Evolutionary conservation across 371 early-diverging fungal species (phyloP), one percentile per base, ranked within the genome.

Genomic region (Rhizomucor miehei): DNA sequence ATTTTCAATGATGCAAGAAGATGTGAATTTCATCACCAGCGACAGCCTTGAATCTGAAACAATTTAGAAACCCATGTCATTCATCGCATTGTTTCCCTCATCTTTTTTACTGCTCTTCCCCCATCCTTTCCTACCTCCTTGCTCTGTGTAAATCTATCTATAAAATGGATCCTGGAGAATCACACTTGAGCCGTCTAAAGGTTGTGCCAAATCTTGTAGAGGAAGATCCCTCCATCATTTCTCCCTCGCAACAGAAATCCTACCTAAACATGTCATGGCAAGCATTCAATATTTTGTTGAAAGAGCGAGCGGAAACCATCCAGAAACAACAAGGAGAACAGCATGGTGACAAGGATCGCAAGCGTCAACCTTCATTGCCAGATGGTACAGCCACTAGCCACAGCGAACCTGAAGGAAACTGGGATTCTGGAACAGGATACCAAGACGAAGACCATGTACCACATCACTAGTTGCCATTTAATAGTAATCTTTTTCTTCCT

Each of bases 151-250:
- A 5, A 29, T 29, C 3, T 8, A 29, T 48, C 19, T 47, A 47
- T 6, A 47, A 3, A 40, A 76, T 76, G 76, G 76, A 76, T 66
- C 76, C 76, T 56, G 76, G 73, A 40, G 49, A 67, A 41, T 59
- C 63, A 38, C 65, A 69, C 50, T 62, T 76, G n/a, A 66, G 70
- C 51, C 63, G 65, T 34, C 58, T 72, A 53, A 75, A 75, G 59
- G 65, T 54, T 29, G 65, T 75, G 14, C 76, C 72, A 14, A 71
- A 71, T 37, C 52, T 75, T 21, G 60, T 75, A 34, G 69, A 69
- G 24, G 76, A 75, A 53, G 72, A 75, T 44, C 76, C 76, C 20
- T 55, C 66, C 14, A 66, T 66, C 13, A 64, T 53, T 41, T 71
- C 76, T 19, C 76, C 76, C 19, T 55, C 25, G 24, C 40, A 37